Percentiles rank a stretch among this genome's conserved stretches.
Evolutionary conservation across 495 filamentous ascomycete species (phyloP).

Genomic region (Hyaloscypha variabilis): DNA sequence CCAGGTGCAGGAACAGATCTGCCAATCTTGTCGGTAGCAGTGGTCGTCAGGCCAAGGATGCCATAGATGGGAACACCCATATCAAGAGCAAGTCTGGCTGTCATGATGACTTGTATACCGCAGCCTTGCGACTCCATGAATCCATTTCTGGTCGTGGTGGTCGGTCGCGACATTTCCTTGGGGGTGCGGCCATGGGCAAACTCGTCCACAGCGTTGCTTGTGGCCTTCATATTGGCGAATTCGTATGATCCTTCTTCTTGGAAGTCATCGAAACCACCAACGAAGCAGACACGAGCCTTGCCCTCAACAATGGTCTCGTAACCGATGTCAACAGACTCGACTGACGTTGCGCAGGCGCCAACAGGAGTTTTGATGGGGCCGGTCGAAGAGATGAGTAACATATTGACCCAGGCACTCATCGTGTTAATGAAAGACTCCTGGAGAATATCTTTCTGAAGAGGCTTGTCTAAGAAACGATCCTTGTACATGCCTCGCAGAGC

Average conservation of each 20-base stretch:
- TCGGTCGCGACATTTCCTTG: slow-evolving; percentile 95
- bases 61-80: slow-evolving; percentile 99
- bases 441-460: slow-evolving; percentile 98
- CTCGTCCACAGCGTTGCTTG: slow-evolving; percentile 94
- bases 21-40: slow-evolving; percentile 99
- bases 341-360: slow-evolving; percentile 94
- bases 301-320: slow-evolving; percentile 98
- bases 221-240: slow-evolving; percentile 99
- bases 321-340: slow-evolving; percentile 96
- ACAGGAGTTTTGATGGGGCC: slow-evolving; percentile 99
- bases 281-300: slow-evolving; percentile 94
- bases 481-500: slow-evolving; percentile 98
- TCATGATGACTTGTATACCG: slow-evolving; percentile 99
- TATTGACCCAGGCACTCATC: slow-evolving; percentile 99
- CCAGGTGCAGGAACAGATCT: slow-evolving; percentile 96
- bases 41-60: slow-evolving; percentile 89
- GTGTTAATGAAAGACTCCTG: slow-evolving; percentile 99
- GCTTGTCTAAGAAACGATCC: slow-evolving; percentile 94
- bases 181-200: slow-evolving; percentile 94
- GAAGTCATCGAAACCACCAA: slow-evolving; percentile 99
- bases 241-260: slow-evolving; percentile 99
- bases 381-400: slow-evolving; percentile 94
- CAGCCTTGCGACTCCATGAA: slow-evolving; percentile 99
- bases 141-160: slow-evolving; percentile 92
- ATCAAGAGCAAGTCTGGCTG: slow-evolving; percentile 88